Evolutionary conservation across 2,329 filamentous ascomycete genomes (phyloP).

Genomic region (Hypoxylon sp.): DNA sequence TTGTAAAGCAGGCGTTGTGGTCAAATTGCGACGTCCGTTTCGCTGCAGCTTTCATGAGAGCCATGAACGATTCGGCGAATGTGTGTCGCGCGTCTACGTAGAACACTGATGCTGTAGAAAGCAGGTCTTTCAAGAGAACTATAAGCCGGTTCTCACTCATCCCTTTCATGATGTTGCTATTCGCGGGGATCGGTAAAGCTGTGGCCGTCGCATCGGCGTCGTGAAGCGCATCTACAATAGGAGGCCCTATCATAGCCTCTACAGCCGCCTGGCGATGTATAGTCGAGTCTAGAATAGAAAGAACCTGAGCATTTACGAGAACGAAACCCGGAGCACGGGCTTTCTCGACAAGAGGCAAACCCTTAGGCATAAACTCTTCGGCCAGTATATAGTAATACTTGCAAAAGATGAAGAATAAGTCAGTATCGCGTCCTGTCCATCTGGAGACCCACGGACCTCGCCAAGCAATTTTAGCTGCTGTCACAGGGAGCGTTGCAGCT

Average conservation of each 20-base stretch:
- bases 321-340: conserved; percentile 82
- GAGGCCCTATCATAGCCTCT: conserved; percentile 62
- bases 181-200: conserved; percentile 73
- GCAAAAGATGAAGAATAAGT: conserved; percentile 91
- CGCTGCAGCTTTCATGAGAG: conserved; percentile 80
- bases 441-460: conserved; percentile 86
- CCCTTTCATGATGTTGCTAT: conserved; percentile 77
- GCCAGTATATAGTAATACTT: conserved; percentile 88
- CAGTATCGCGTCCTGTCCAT: conserved; percentile 90
- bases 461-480: conserved; percentile 83
- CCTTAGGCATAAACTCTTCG: conserved; percentile 77
- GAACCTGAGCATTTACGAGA: conserved; percentile 84
- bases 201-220: conserved; percentile 77
- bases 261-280: conserved; percentile 80
- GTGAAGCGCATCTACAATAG: conserved; percentile 62
- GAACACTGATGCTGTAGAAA: conserved; percentile 65
- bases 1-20: conserved; percentile 85
- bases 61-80: conserved; percentile 82
- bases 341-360: conserved; percentile 68
- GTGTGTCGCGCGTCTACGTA: conserved; percentile 70
- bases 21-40: conserved; percentile 85
- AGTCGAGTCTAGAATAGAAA: conserved; percentile 84
- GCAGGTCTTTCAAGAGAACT: conserved; percentile 84
- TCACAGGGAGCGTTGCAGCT: conserved; percentile 75
- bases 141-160: conserved; percentile 94